Evolutionary conservation across 2,329 filamentous ascomycete species (phyloP), one percentile per base, ranked within the genome.

Genomic region (Arthrobotrys sphaeroides): DNA sequence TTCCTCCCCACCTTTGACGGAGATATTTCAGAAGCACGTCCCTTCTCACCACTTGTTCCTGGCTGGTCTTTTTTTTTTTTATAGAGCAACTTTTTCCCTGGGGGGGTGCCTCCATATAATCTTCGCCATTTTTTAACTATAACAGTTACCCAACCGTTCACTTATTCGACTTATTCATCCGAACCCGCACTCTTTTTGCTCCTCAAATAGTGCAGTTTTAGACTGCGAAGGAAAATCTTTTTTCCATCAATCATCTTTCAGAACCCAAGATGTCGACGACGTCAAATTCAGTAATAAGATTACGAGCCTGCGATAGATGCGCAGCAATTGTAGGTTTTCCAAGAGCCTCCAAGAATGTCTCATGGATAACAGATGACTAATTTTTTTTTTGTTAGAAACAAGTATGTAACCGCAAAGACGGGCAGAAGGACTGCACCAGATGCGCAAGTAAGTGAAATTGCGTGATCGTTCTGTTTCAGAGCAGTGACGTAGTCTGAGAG

Each of bases 251-350:
- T 72, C 57, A 60, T 24, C 26, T 38, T 72, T 61, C 51, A 72
- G 61, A 28, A 57, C 43, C 61, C 26, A 65, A 76, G 36, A 69
- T 66, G 65, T 70, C 73, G 57, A 53, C 64, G 18, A 45, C 59
- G 36, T 69, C 62, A 31, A 72, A 70, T 57, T 43, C 66, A 18
- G 65, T 70, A 76, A 62, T 70, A 70, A 69, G 60, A 66, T 70
- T 76, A 72, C 74, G 70, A 59, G 76, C 76, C 16, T 77, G 76
- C 65, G 76, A 77, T 66, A 67, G 76, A 61, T 77, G 76, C 51
- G 76, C 76, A 10, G 66, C 72, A 31, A 77, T 77, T 38, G 70
- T 74, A 68, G 45, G 28, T 68, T 60, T 61, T 38, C 28, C 24
- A 31, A 61, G 22, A 67, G 47, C 16, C 13, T 45, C 28, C 45